phyloP scores from a whole-genome alignment of 73 alveolate species.

The Blepharisma stoltei region DNA sequence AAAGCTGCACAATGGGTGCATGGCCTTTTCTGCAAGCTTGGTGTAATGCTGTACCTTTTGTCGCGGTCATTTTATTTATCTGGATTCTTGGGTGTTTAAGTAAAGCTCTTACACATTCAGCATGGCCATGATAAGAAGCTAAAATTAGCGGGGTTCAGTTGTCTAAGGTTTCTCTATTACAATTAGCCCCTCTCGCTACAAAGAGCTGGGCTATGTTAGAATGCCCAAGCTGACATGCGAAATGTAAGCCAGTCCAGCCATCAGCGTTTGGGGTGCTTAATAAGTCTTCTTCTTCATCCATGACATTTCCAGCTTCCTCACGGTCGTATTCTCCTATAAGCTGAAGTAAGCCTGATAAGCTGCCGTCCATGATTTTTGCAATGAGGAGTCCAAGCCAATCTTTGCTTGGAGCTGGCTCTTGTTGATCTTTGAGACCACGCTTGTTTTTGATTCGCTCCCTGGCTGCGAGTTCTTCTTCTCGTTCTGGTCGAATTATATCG shows the following conservation, averaged over 20 bases:
- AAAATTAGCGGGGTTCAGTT: not conserved
- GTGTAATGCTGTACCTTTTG: not conserved
- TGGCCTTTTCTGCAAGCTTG: slow-evolving; percentile 6
- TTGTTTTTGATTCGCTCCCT: not conserved
- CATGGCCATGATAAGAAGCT: not conserved
- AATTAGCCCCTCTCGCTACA: not conserved
- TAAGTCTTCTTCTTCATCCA: slow-evolving; percentile 9
- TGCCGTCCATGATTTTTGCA: not conserved
- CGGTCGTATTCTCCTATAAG: slow-evolving; percentile 5
- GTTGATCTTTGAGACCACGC: not conserved
- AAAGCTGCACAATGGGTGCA: not conserved
- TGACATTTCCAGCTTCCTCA: not conserved
- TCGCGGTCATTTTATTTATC: not conserved
- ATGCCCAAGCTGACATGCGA: not conserved
- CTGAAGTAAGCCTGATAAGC: slow-evolving; percentile 1
- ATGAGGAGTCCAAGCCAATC: not conserved
- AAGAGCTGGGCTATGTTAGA: not conserved
- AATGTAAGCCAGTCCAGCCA: not conserved
- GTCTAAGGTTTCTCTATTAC: not conserved
- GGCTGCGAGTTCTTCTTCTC: not conserved
- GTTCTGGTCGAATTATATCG: slow-evolving; percentile 6
- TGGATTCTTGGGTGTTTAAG: not conserved
- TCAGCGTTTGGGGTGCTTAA: not conserved
- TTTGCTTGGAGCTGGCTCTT: not conserved
- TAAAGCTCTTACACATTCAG: not conserved